These are phyloP conservation scores for Aeschynomene evenia DNA, from an alignment of 306 rosid genomes.

Conservation along the genomic window DNA sequence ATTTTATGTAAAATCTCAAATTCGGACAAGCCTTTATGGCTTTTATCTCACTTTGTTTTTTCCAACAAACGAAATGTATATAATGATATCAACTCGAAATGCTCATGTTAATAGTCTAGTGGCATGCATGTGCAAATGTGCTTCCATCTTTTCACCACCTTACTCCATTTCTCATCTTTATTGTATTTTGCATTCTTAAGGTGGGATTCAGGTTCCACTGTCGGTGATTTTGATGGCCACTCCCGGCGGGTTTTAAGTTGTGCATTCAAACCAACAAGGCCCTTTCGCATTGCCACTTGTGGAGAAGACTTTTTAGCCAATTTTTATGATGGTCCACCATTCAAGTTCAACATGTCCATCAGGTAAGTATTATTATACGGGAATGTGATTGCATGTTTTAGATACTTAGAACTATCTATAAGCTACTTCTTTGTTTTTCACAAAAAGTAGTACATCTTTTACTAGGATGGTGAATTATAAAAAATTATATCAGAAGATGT, in stretches of 20 bases:
- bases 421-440: constrained; percentile 5
- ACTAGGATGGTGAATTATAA: background rate
- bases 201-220: constrained; percentile 98
- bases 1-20: too few species aligned
- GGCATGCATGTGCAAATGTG: background rate
- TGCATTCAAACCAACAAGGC: constrained; percentile 85
- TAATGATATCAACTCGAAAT: background rate
- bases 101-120: background rate
- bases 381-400: constrained; percentile 1
- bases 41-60: too few species aligned
- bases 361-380: constrained; percentile 48
- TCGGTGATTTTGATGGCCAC: constrained; percentile 98
- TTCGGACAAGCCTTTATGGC: too few species aligned
- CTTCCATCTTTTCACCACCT: constrained; percentile 1
- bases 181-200: constrained; percentile 38
- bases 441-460: background rate
- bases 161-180: background rate
- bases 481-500: background rate
- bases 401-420: background rate
- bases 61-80: background rate
- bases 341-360: constrained; percentile 78
- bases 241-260: constrained; percentile 89
- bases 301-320: constrained; percentile 93
- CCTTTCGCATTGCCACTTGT: constrained; percentile 88
- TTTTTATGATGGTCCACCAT: constrained; percentile 95